Conservation (phyloP, 768 basidiomycete species). For the Leccinum boreale region DNA sequence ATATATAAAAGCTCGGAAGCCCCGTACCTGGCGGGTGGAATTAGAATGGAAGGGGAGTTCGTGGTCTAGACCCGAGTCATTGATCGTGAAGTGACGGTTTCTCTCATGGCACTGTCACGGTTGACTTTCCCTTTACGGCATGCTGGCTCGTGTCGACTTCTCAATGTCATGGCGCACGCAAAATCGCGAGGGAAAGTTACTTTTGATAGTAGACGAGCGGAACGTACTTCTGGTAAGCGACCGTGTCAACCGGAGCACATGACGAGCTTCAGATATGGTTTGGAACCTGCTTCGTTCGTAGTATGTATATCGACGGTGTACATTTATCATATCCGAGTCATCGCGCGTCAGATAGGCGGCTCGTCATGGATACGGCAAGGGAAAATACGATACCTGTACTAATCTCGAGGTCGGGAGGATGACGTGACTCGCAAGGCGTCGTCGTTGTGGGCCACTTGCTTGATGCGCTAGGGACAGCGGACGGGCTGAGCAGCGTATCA, state of each 20-base stretch:
- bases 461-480: not conserved
- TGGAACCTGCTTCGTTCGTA: constrained; percentile 13
- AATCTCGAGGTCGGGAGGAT: constrained; percentile 20
- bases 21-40: not conserved
- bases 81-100: not conserved
- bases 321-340: not conserved
- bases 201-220: not conserved
- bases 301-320: constrained; percentile 18
- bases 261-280: not conserved
- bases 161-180: not conserved
- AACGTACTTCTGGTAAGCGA: not conserved
- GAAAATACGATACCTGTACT: constrained; percentile 4
- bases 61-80: not conserved
- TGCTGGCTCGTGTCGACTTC: not conserved
- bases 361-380: not conserved
- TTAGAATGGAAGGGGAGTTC: not conserved
- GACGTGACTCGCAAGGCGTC: constrained; percentile 21
- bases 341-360: no score
- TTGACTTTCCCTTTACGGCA: not conserved
- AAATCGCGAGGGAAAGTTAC: not conserved
- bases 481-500: constrained; percentile 9
- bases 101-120: not conserved
- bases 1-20: not conserved
- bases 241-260: not conserved
- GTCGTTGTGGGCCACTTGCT: constrained; percentile 8